These are phyloP conservation scores for Pachyrhizus erosus DNA, from an alignment of 306 rosid species.

Conservation along the genomic window DNA sequence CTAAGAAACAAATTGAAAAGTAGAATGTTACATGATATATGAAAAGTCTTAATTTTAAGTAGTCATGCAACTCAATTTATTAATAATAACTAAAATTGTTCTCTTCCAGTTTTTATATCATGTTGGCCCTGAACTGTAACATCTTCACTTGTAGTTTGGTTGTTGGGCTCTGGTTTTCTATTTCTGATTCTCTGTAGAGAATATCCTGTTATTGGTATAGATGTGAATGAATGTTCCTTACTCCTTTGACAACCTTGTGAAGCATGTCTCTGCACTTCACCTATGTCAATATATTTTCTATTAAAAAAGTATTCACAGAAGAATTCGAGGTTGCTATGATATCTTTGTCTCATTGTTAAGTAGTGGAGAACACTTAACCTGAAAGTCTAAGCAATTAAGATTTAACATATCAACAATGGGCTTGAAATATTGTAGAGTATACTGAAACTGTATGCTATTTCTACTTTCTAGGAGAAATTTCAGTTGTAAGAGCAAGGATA, in stretches of 20 bases:
- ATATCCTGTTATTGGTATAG: background rate
- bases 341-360: background rate
- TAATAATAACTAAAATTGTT: background rate
- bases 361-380: background rate
- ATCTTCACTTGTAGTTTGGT: background rate
- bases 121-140: background rate
- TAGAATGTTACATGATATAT: no score
- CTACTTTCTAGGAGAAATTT: background rate
- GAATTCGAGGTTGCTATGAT: background rate
- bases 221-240: background rate
- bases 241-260: background rate
- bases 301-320: background rate
- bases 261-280: background rate
- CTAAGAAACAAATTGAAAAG: no score
- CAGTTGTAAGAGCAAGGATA: slow-evolving; percentile 5
- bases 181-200: no score
- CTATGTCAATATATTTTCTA: background rate
- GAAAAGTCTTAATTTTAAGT: background rate
- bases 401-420: background rate
- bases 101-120: background rate
- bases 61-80: background rate
- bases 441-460: background rate
- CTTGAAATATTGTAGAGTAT: slow-evolving; percentile 8
- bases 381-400: background rate
- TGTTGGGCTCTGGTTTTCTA: no score